A percentile compares a stretch with the other conserved stretches of the same genome.
These are phyloP conservation scores for Eucalyptus curtisii DNA, from an alignment of 345 rosid species.

Conservation along the genomic window DNA sequence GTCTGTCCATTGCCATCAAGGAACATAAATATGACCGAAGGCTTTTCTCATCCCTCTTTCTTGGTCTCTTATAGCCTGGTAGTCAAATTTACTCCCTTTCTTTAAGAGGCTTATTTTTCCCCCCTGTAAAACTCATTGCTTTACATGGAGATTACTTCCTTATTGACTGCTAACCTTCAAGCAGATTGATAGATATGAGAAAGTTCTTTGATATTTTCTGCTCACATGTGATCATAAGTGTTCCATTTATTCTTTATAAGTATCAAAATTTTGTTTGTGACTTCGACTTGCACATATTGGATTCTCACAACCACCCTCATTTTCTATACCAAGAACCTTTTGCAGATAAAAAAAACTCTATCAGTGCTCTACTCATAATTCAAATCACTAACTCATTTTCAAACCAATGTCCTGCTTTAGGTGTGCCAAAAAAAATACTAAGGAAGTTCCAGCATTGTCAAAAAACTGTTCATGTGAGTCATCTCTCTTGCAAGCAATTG, in stretches of 20 bases:
- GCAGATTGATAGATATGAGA: neutral
- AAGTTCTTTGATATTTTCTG: neutral
- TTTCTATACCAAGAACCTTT: neutral
- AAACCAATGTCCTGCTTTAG: neutral
- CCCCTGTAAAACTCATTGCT: neutral
- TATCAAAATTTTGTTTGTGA: neutral
- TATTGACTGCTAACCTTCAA: neutral
- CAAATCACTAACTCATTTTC: neutral
- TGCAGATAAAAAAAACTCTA: neutral
- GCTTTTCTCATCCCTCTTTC: neutral
- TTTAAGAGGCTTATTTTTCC: neutral
- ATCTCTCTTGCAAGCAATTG: neutral
- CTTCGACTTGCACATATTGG: neutral
- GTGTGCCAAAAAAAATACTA: neutral
- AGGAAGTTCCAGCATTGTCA: neutral
- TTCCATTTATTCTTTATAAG: neutral
- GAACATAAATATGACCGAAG: neutral
- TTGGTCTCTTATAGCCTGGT: neutral
- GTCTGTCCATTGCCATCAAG: neutral
- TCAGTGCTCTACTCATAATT: neutral
- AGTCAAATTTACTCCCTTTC: neutral
- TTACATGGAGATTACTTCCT: neutral
- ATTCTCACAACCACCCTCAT: neutral
- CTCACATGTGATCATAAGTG: neutral
- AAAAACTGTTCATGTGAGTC: neutral